Percentiles rank a stretch among this genome's conserved stretches.
Evolutionary conservation across 495 filamentous ascomycete species (phyloP).

Genomic region (Podospora appendiculata): DNA sequence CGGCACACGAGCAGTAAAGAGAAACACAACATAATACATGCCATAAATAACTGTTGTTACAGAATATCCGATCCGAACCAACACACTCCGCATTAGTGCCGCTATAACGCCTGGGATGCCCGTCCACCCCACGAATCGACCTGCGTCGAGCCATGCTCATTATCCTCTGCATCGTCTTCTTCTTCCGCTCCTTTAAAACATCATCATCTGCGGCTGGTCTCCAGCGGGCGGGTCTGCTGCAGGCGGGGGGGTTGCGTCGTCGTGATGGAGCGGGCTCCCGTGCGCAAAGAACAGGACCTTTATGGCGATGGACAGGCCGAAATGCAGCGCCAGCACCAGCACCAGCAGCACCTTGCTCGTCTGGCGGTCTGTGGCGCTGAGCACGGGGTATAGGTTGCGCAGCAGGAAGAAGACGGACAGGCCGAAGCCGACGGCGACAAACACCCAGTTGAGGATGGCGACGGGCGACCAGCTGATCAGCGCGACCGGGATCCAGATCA

Average conservation of each 20-base stretch:
- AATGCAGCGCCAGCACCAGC: slow-evolving; percentile 75
- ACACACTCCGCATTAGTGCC: too few relatives aligned
- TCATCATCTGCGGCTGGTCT: too few relatives aligned
- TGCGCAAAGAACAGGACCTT: slow-evolving; percentile 95
- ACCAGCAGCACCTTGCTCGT: slow-evolving; percentile 83
- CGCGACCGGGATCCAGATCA: slow-evolving; percentile 94
- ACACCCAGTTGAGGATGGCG: slow-evolving; percentile 81
- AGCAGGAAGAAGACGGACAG: slow-evolving; percentile 80
- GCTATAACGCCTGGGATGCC: not conserved
- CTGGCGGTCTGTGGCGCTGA: slow-evolving; percentile 86
- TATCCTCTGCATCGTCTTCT: not conserved
- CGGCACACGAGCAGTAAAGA: too few relatives aligned
- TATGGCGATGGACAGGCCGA: slow-evolving; percentile 82
- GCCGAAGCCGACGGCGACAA: slow-evolving; percentile 84
- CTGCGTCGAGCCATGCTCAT: not conserved
- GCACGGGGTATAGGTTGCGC: slow-evolving; percentile 86
- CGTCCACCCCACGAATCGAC: not conserved
- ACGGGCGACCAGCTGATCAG: slow-evolving; percentile 83
- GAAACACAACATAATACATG: too few relatives aligned
- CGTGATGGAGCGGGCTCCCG: slow-evolving; percentile 52
- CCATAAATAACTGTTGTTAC: too few relatives aligned
- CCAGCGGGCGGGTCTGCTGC: too few relatives aligned
- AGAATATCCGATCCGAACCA: too few relatives aligned
- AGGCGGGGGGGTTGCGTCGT: not conserved
- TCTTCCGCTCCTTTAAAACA: too few relatives aligned